Conservation (phyloP, 768 basidiomycete genomes). For the Coprinopsis sp. region DNA sequence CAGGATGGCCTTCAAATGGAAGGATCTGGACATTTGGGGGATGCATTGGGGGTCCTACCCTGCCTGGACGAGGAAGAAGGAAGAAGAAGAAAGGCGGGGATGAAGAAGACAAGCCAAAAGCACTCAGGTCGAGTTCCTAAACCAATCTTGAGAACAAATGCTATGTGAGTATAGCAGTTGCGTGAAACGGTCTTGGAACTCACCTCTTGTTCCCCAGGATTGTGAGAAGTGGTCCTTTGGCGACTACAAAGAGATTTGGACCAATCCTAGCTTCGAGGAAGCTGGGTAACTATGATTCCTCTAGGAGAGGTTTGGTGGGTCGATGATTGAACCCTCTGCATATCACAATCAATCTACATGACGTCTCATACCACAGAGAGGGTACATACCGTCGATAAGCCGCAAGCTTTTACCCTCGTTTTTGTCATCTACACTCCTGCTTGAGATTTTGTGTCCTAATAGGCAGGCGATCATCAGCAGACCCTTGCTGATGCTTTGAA, state of each 20-base stretch:
- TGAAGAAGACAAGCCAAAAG: constrained; percentile 27
- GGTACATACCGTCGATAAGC: too few relatives aligned
- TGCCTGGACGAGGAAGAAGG: constrained; percentile 20
- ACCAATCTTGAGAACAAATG: constrained; percentile 64
- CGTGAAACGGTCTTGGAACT: background rate
- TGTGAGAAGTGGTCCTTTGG: constrained; percentile 78
- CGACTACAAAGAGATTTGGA: constrained; percentile 27
- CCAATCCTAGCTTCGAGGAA: background rate
- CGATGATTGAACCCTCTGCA: too few relatives aligned
- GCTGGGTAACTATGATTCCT: too few relatives aligned
- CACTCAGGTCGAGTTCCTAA: constrained; percentile 54
- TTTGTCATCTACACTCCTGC: too few relatives aligned
- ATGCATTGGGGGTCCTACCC: background rate
- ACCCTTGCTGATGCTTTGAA: too few relatives aligned
- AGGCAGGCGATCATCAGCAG: too few relatives aligned
- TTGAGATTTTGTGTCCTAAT: too few relatives aligned
- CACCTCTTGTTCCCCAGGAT: constrained; percentile 41
- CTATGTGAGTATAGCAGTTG: constrained; percentile 35
- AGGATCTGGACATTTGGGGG: background rate
- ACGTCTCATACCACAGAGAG: too few relatives aligned
- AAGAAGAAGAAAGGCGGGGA: constrained; percentile 21
- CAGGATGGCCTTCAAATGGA: too few relatives aligned
- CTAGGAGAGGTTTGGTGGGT: too few relatives aligned
- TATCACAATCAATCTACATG: too few relatives aligned
- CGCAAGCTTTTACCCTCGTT: too few relatives aligned